Base-by-base conservation (phyloP, 2,329 filamentous ascomycete genomes). In the Penicillium concentricum region DNA sequence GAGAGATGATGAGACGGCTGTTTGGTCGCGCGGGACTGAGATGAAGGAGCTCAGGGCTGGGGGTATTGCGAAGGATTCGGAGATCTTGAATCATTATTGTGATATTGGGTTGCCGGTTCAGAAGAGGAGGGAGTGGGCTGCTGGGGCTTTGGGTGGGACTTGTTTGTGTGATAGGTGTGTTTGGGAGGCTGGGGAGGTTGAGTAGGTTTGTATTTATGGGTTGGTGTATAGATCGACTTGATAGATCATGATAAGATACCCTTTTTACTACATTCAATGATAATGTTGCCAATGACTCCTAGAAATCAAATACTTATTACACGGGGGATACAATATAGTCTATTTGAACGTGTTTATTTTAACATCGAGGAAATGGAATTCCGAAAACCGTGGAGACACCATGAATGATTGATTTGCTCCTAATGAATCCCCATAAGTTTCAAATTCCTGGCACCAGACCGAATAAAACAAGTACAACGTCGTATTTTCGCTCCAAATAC, bases 31-130 rank as follows among this genome's bases (percentile, higher is more conserved):
- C 5, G 50, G 39, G 18, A 42, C 41, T 10, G 61, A 61, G 44
- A 44, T 54, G 53, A 59, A 46, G 58, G 85, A 80, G 79, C 84
- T 85, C 32, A 42, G 64, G 57, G 4, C 58, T 59, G 65, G 67
- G 64, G 90, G 90, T 0, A 86, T 97, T 64, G 85, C 81, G 66
- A 84, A 84, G 50, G 92, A 89, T 5, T 87, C 96, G 60, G 93
- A 99, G 78, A 86, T 97, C 43, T 74, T 96, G 60, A 96, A 92
- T 71, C 93, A 97, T 75, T 99, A 99, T 73, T 97, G 92, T 72
- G 94, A 97, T 76, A 82, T 96, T 51, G 81, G 84, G 20, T 72
- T 97, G 57, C 82, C 84, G 0, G 92, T 97, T 2, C 84, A 87
- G 63, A 84, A 94, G 70, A 84, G 94, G 56, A 84, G 94, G 60